Evolutionary conservation across 371 early-diverging fungal species (phyloP).

Genomic region (Mucor irregularis): DNA sequence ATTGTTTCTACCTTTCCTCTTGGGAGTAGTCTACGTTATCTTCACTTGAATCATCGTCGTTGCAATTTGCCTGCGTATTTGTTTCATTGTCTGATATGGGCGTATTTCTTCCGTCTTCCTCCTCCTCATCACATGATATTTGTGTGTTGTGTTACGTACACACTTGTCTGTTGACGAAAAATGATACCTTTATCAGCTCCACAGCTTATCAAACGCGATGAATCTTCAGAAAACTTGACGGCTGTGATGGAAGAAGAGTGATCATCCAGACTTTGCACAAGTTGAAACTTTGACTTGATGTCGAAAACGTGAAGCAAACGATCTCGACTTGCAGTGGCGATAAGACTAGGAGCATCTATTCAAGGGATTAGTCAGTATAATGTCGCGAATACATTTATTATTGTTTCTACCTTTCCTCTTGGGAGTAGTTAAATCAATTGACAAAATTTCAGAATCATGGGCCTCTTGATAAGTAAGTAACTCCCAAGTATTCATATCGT

Average conservation of each 20-base stretch:
- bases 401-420: not conserved
- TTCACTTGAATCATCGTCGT: slow-evolving; percentile 42
- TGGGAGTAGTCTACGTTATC: slow-evolving; percentile 46
- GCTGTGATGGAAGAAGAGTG: slow-evolving; percentile 86
- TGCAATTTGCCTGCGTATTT: slow-evolving; percentile 9
- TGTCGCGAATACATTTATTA: no score
- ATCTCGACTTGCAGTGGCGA: slow-evolving; percentile 84
- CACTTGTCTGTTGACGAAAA: slow-evolving; percentile 55
- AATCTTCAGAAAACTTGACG: slow-evolving; percentile 68
- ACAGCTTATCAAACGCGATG: slow-evolving; percentile 72
- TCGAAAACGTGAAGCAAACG: slow-evolving; percentile 82
- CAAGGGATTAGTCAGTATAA: no score
- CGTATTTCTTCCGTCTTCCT: slow-evolving; percentile 27
- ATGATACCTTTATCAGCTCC: slow-evolving; percentile 86
- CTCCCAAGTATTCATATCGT: slow-evolving; percentile 59
- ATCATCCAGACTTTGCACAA: slow-evolving; percentile 82
- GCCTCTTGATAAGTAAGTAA: slow-evolving; percentile 74
- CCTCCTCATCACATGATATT: slow-evolving; percentile 5
- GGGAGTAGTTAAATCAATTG: slow-evolving; percentile 70
- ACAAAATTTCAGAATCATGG: slow-evolving; percentile 81
- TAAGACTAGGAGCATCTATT: slow-evolving; percentile 42
- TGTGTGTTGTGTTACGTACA: slow-evolving; percentile 8
- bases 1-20: no score
- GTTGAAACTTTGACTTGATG: slow-evolving; percentile 52
- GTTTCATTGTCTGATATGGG: slow-evolving; percentile 35